Evolutionary conservation across 2,329 filamentous ascomycete species (phyloP).

Genomic region (Elsinoe arachidis): DNA sequence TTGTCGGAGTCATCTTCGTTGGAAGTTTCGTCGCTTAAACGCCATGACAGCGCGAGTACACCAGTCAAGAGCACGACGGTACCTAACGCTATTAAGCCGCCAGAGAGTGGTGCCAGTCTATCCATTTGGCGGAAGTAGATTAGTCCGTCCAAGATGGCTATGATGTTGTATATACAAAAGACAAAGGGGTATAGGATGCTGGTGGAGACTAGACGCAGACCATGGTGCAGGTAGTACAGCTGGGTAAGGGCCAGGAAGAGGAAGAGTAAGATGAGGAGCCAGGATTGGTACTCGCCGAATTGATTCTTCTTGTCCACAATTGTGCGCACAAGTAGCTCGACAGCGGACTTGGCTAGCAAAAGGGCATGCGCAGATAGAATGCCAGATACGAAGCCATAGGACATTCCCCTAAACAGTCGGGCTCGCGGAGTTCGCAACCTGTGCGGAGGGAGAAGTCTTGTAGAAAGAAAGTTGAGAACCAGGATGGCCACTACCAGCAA

Average conservation of each 20-base stretch:
- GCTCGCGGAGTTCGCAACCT: conserved; percentile 33
- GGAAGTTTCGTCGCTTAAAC: conserved; percentile 61
- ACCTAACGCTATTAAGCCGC: conserved; percentile 73
- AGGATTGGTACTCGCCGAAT: conserved; percentile 91
- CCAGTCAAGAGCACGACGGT: conserved; percentile 78
- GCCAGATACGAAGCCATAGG: conserved; percentile 79
- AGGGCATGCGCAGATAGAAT: conserved; percentile 90
- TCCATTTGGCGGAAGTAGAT: conserved; percentile 93
- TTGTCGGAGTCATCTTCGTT: conserved; percentile 48
- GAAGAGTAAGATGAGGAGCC: conserved; percentile 77
- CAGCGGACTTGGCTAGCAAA: conserved; percentile 89
- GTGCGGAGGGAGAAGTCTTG: conserved; percentile 24
- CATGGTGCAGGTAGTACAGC: conserved; percentile 89
- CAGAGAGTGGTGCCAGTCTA: conserved; percentile 65
- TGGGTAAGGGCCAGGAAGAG: conserved; percentile 76
- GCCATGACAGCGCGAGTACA: conserved; percentile 87
- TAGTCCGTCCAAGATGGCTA: conserved; percentile 90
- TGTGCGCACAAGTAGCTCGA: conserved; percentile 84
- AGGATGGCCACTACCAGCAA: conserved; percentile 42
- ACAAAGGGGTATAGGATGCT: conserved; percentile 94
- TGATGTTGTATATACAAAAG: conserved; percentile 98
- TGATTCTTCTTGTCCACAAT: conserved; percentile 81
- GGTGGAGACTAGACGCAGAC: conserved; percentile 88
- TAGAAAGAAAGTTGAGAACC: conserved; percentile 36
- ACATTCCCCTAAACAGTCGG: conserved; percentile 67